These are phyloP conservation scores for Sinapis alba DNA, from an alignment of 441 rosid species.

Conservation along the genomic window DNA sequence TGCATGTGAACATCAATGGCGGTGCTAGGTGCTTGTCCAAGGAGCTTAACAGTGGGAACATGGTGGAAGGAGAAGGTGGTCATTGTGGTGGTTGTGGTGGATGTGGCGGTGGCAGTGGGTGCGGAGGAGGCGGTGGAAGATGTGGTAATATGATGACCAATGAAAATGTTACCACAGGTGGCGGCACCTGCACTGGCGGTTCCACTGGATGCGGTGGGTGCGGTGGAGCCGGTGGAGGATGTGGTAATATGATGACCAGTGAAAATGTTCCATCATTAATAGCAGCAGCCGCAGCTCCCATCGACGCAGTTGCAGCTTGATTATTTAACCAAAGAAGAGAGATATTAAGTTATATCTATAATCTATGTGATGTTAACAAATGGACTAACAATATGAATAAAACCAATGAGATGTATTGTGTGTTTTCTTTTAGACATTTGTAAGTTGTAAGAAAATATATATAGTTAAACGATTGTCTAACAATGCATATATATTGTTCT, in stretches of 20 bases:
- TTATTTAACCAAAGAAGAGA: background rate
- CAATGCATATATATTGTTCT: background rate
- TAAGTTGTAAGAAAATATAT: background rate
- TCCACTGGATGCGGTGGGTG: conserved; percentile 41
- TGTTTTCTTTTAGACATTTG: background rate
- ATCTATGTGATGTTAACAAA: background rate
- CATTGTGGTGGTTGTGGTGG: conserved; percentile 41
- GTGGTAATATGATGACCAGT: conserved; percentile 30
- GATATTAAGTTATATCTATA: background rate
- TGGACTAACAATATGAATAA: background rate
- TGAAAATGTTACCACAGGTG: conserved; percentile 28
- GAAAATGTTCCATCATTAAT: conserved; percentile 7
- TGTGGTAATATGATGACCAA: conserved; percentile 40
- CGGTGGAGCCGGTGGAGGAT: conserved; percentile 27
- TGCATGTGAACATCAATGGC: conserved; percentile 22
- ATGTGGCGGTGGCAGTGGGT: conserved; percentile 26
- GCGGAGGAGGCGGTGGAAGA: conserved; percentile 30
- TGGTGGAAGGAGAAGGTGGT: conserved; percentile 35
- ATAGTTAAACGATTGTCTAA: background rate
- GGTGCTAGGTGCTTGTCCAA: conserved; percentile 29
- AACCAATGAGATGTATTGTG: conserved; percentile 1
- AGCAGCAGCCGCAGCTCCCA: background rate
- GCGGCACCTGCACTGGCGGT: conserved; percentile 42
- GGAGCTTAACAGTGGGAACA: conserved; percentile 24
- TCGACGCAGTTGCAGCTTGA: conserved; percentile 29